Percentiles rank a stretch among this genome's conserved stretches.
phyloP scores from a whole-genome alignment of 2,329 filamentous ascomycete genomes.

The Fusarium transvaalense region DNA sequence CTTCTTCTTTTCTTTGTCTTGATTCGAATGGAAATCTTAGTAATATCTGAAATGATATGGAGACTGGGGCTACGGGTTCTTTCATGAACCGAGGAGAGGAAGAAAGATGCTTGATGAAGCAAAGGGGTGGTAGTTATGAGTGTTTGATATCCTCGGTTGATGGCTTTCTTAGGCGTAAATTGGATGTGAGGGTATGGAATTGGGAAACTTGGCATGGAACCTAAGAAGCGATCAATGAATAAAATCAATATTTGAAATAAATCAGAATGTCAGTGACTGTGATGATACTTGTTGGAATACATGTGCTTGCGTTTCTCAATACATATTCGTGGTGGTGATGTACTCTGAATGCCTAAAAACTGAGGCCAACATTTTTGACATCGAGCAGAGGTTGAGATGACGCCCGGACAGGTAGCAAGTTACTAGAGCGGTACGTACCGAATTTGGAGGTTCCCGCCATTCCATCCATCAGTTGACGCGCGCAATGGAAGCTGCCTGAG shows the following conservation, averaged over 20 bases:
- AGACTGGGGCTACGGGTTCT: slow-evolving; percentile 21
- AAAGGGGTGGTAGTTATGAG: slow-evolving; percentile 13
- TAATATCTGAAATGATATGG: slow-evolving; percentile 24
- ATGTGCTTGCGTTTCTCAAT: not conserved
- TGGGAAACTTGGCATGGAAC: slow-evolving; percentile 16
- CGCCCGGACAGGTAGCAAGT: not conserved
- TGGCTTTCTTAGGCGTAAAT: slow-evolving; percentile 36
- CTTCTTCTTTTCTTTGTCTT: slow-evolving; percentile 29
- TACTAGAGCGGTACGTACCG: slow-evolving; percentile 33
- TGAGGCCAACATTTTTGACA: not conserved
- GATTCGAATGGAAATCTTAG: slow-evolving; percentile 28
- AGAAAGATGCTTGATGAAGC: not conserved
- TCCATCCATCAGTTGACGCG: slow-evolving; percentile 53
- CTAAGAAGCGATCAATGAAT: slow-evolving; percentile 35
- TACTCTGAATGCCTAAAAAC: not conserved
- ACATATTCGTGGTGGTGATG: not conserved
- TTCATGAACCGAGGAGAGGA: slow-evolving; percentile 6
- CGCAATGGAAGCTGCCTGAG: slow-evolving; percentile 61
- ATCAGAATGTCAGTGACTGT: not conserved
- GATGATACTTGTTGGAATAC: no score
- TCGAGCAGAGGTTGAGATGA: no score
- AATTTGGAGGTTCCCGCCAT: slow-evolving; percentile 11
- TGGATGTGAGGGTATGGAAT: slow-evolving; percentile 26
- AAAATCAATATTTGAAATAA: slow-evolving; percentile 16
- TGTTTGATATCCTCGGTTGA: slow-evolving; percentile 35